These are phyloP conservation scores for Sodiomyces alkalinus DNA, from an alignment of 2,329 filamentous ascomycete species.

Conservation along the genomic window DNA sequence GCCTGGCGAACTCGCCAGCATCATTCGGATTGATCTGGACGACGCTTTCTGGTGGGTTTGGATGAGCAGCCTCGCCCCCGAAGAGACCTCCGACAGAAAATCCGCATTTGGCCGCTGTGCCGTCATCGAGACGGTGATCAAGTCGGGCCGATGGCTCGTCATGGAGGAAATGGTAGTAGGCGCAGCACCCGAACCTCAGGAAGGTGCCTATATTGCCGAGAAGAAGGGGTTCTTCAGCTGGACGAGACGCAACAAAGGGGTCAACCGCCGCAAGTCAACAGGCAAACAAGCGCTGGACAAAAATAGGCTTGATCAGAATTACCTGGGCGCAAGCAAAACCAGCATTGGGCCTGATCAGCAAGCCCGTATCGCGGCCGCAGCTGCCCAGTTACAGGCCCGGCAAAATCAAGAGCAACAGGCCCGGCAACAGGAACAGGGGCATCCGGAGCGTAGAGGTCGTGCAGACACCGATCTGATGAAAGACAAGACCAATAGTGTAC, in stretches of 20 bases:
- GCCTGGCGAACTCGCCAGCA: constrained; percentile 88
- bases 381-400: constrained; percentile 63
- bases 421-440: constrained; percentile 14
- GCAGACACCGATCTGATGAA: constrained; percentile 40
- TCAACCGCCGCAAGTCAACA: constrained; percentile 55
- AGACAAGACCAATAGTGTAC: constrained; percentile 74
- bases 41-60: constrained; percentile 99
- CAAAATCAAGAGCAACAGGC: constrained; percentile 41
- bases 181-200: constrained; percentile 69
- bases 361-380: constrained; percentile 82
- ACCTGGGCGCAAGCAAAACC: constrained; percentile 50
- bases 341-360: constrained; percentile 86
- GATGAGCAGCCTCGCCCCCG: constrained; percentile 89
- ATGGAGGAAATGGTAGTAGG: constrained; percentile 96
- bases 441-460: constrained; percentile 32
- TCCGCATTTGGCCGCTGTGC: constrained; percentile 89
- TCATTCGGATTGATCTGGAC: constrained; percentile 71
- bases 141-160: constrained; percentile 74
- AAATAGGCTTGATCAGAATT: constrained; percentile 23
- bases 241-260: constrained; percentile 50
- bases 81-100: constrained; percentile 76
- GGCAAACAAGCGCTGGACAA: constrained; percentile 42
- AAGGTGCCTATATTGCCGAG: constrained; percentile 80
- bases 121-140: constrained; percentile 75
- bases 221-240: constrained; percentile 93